Conservation (phyloP, 768 basidiomycete genomes). For the Leucocoprinus leucothites region DNA sequence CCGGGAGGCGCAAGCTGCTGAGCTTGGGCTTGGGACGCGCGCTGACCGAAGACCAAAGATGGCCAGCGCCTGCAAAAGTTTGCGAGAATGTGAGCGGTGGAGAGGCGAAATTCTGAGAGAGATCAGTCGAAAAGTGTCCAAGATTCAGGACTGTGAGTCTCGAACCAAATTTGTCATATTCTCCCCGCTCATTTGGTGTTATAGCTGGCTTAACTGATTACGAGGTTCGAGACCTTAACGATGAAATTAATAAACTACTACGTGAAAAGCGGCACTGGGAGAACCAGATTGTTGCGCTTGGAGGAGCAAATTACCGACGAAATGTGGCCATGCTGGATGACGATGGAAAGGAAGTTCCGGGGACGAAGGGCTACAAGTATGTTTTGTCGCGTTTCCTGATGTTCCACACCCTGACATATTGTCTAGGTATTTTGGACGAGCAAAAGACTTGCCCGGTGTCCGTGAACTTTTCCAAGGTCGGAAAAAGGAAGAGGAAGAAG, state of each 20-base stretch:
- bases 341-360: slow-evolving; percentile 94
- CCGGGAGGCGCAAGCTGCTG: slow-evolving; percentile 93
- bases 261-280: slow-evolving; percentile 98
- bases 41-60: slow-evolving; percentile 86
- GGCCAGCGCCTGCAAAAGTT: slow-evolving; percentile 88
- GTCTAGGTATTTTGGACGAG: slow-evolving; percentile 90
- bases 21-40: slow-evolving; percentile 87
- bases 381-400: slow-evolving; percentile 19
- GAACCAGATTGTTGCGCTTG: slow-evolving; percentile 93
- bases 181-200: slow-evolving; percentile 2
- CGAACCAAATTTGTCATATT: too few species aligned
- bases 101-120: slow-evolving; percentile 93
- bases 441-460: slow-evolving; percentile 93
- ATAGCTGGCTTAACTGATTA: slow-evolving; percentile 92
- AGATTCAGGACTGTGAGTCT: slow-evolving; percentile 89
- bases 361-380: slow-evolving; percentile 96
- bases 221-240: slow-evolving; percentile 93
- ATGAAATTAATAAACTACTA: slow-evolving; percentile 95
- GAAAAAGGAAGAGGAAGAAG: slow-evolving; percentile 87
- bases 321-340: slow-evolving; percentile 94
- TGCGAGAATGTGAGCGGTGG: slow-evolving; percentile 94
- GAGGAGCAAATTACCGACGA: slow-evolving; percentile 93
- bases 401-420: background rate
- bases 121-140: slow-evolving; percentile 94
- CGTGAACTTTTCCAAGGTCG: slow-evolving; percentile 90